Evolutionary conservation across 1,284 basidiomycete genomes (phyloP), one percentile per base, ranked within the genome.

Genomic region (Leccinum subfulvum): DNA sequence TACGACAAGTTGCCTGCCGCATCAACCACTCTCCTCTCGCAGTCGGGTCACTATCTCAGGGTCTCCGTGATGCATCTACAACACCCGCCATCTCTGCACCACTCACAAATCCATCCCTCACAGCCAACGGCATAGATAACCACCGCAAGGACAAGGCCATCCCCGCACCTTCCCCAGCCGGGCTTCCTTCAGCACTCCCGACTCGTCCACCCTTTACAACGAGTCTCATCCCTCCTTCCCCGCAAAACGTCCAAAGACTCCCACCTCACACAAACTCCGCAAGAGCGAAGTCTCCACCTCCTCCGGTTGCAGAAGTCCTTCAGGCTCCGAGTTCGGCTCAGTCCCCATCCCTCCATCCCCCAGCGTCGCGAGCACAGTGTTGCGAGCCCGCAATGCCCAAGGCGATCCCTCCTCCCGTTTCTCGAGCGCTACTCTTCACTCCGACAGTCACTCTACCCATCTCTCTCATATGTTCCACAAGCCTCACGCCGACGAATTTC

Each of bases 91-190:
- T 92, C 65, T 91, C 89, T 49, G 90, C 90, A 4, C 90, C 90
- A 5, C 87, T 88, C 68, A 90, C 90, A 16, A 92, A 92, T 71
- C 90, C 90, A 13, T 84, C 86, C 9, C 82, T 92, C 60, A 90
- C 89, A 5, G 64, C 81, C 60, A 79, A 82, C 69, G 90, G 90
- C 56, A 87, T 87, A 13, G 89, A 90, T 66, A 76, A 78, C 68
- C 72, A 75, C 33, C 87, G 88, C 56, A 78, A 85, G 64, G 87
- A 88, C 52, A 80, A 78, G 59, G 71, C 76, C 21, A 82, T 84
- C 65, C 23, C 74, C 62, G 30, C 10, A 33, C 30, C 30, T 33
- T 61, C 70, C 53, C 61, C 63, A 62, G 61, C 65, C 56, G 79
- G 80, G 59, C 78, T 5, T 85, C 85, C 18, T 65, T 82, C n/a